phyloP scores from a whole-genome alignment of 495 filamentous ascomycete genomes.

The Arthonia radiata region DNA sequence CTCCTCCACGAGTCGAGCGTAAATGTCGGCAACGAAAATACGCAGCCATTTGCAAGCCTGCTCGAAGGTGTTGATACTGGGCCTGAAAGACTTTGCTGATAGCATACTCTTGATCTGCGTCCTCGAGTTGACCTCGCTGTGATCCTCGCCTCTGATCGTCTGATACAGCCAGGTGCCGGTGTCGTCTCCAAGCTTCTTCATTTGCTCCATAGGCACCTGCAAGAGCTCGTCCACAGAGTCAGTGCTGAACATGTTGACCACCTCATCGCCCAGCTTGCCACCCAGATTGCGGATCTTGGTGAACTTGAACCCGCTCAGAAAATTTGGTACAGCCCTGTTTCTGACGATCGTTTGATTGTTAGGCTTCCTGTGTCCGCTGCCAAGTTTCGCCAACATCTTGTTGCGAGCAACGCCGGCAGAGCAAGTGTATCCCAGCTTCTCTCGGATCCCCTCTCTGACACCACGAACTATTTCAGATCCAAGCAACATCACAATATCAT shows the following conservation, averaged over 20 bases:
- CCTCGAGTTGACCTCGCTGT: conserved; percentile 68
- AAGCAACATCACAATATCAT: conserved; percentile 69
- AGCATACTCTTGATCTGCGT: conserved; percentile 95
- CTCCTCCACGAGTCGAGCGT: conserved; percentile 70
- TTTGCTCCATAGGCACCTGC: conserved; percentile 43
- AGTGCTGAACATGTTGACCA: conserved; percentile 50
- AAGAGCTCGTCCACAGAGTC: conserved; percentile 60
- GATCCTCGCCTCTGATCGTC: conserved; percentile 63
- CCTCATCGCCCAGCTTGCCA: conserved; percentile 82
- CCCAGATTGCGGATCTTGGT: conserved; percentile 91
- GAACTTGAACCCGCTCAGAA: conserved; percentile 70
- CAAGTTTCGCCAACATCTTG: conserved; percentile 89
- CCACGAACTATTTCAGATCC: conserved; percentile 72
- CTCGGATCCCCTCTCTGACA: conserved; percentile 39
- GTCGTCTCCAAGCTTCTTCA: conserved; percentile 62
- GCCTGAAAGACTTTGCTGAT: conserved; percentile 88
- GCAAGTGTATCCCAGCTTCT: conserved; percentile 61
- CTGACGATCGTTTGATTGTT: conserved; percentile 80
- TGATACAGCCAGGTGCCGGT: conserved; percentile 75
- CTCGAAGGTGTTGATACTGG: conserved; percentile 53
- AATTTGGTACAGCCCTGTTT: conserved; percentile 55
- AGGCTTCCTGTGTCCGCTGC: conserved; percentile 74
- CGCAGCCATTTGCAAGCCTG: conserved; percentile 69
- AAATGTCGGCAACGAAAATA: conserved; percentile 87
- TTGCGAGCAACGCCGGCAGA: conserved; percentile 71